Evolutionary conservation across 768 basidiomycete species (phyloP).

Genomic region (Pleurotus giganteus): DNA sequence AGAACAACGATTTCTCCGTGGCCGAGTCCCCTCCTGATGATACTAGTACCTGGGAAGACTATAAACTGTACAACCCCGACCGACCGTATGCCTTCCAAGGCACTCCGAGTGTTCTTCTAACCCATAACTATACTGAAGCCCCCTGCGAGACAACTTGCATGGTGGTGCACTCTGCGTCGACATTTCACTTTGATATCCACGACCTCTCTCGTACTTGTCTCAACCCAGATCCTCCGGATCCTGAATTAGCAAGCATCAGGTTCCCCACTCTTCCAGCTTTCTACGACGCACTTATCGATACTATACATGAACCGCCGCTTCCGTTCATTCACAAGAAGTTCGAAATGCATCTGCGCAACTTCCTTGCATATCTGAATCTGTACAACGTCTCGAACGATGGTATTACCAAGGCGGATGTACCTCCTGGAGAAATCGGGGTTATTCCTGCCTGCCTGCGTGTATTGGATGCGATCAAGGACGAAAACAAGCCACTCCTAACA

Average conservation of each 20-base stretch:
- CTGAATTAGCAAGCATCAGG: conserved; percentile 4
- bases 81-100: background rate
- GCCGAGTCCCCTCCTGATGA: too few relatives aligned
- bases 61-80: background rate
- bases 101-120: background rate
- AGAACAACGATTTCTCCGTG: too few relatives aligned
- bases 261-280: conserved; percentile 16
- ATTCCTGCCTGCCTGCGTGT: background rate
- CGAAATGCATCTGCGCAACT: background rate
- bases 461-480: background rate
- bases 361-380: background rate
- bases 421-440: background rate
- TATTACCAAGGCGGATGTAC: too few relatives aligned
- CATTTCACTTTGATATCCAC: conserved; percentile 14
- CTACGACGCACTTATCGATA: conserved; percentile 2
- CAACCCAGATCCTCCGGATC: too few relatives aligned
- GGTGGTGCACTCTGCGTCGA: too few relatives aligned
- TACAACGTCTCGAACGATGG: background rate
- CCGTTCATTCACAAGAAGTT: background rate
- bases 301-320: background rate
- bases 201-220: conserved; percentile 14
- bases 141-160: background rate
- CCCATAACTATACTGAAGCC: background rate
- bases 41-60: background rate
- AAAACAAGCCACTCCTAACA: too few relatives aligned